Evolutionary conservation across 495 filamentous ascomycete genomes (phyloP), one percentile per base, ranked within the genome.

Genomic region (Lophiotrema nucula): DNA sequence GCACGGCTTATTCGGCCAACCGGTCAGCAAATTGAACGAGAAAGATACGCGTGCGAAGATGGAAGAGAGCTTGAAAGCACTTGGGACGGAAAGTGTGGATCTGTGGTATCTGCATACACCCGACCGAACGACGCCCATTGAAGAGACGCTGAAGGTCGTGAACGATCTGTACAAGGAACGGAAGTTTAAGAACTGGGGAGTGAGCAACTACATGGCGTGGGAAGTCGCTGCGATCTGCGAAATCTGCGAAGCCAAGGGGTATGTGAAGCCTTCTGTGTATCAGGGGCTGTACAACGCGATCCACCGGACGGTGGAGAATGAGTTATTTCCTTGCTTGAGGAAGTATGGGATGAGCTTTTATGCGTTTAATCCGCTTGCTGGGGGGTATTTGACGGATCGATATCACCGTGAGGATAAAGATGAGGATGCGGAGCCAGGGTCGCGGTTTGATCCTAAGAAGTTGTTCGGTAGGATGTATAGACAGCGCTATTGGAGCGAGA

Each of bases 401-500:
- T 75, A 72, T 53, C 52, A 73, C 63, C 58, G 72, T 6, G 47
- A 67, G 25, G 50, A 68, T 15, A 67, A 67, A 2, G 67, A 31
- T 41, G 52, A 45, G 23, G 28, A 69, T 33, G 66, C 72, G 37
- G 75, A 77, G 51, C 53, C 68, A 10, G 76, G 77, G 37, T 69
- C 61, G 12, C 70, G 76, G 6, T 79, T 76, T 56, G 12, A 70
- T 70, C 0, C 79, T 81, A 42, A 89, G 90, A 4, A 78, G 89
- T 15, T 95, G 83, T 73, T 83, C 53, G 89, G 89, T 18, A 58
- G 59, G 33, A 73, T 78, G 70, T 96, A 95, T 67, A 83, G 89
- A 15, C 71, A 78, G 6, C 81, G 91, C 6, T 97, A 96, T 72
- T 93, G 92, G 74, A 80, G 82, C 45, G 85, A 91, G 50, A 72